Evolutionary conservation across 805 yeast genomes (phyloP).

Genomic region (Yamadazyma takamatsuzukensis): DNA sequence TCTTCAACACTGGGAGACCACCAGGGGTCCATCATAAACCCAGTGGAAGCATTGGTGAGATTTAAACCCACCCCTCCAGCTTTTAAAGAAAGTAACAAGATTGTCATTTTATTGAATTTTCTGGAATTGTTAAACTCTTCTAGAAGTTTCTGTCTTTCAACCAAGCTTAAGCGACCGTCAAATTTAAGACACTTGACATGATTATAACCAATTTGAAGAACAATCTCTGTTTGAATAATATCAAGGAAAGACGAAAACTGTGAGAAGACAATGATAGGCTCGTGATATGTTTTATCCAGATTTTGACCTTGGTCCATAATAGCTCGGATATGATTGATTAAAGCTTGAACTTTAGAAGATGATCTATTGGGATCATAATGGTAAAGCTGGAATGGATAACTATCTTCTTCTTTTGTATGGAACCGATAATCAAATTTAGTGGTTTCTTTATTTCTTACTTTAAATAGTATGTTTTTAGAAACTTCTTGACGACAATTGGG

Average conservation of each 20-base stretch:
- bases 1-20: conserved; percentile 93
- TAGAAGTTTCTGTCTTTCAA: conserved; percentile 60
- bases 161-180: conserved; percentile 74
- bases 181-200: conserved; percentile 58
- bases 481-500: conserved; percentile 71
- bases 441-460: conserved; percentile 28
- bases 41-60: conserved; percentile 77
- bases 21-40: conserved; percentile 95
- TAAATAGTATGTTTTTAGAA: conserved; percentile 46
- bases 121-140: conserved; percentile 43
- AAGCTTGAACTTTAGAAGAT: conserved; percentile 72
- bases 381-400: conserved; percentile 31
- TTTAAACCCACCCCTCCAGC: conserved; percentile 96
- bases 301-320: conserved; percentile 55
- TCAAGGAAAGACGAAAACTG: conserved; percentile 85
- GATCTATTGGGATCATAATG: conserved; percentile 49
- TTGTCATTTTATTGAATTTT: conserved; percentile 29
- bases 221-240: conserved; percentile 61
- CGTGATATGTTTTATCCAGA: no score
- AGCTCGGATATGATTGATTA: conserved; percentile 54
- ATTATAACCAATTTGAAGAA: conserved; percentile 33
- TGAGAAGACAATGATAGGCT: conserved; percentile 82
- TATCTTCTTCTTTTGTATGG: conserved; percentile 25
- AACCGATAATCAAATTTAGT: conserved; percentile 24
- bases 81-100: conserved; percentile 71